These are phyloP conservation scores for Monosporascus sp. DNA, from an alignment of 2,329 filamentous ascomycete species.

Conservation along the genomic window DNA sequence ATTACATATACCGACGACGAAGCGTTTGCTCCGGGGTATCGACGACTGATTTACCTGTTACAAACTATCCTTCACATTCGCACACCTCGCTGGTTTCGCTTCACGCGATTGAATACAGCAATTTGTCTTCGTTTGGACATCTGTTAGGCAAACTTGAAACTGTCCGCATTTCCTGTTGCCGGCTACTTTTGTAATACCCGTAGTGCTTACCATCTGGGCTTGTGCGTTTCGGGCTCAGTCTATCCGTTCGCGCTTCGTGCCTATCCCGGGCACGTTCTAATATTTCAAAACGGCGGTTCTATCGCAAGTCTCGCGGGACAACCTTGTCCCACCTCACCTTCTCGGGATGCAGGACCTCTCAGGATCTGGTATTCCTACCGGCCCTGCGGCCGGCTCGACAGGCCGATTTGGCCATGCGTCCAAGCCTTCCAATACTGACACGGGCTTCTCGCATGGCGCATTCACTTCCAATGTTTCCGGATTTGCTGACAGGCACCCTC, in stretches of 20 bases:
- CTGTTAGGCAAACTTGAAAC: slow-evolving; percentile 21
- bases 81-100: slow-evolving; percentile 18
- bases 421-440: slow-evolving; percentile 78
- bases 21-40: slow-evolving; percentile 15
- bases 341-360: slow-evolving; percentile 90
- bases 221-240: slow-evolving; percentile 20
- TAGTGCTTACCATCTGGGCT: slow-evolving; percentile 21
- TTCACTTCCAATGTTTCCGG: slow-evolving; percentile 82
- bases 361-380: slow-evolving; percentile 54
- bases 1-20: slow-evolving; percentile 6
- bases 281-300: slow-evolving; percentile 75
- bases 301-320: slow-evolving; percentile 75
- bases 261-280: slow-evolving; percentile 49
- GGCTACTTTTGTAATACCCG: slow-evolving; percentile 27
- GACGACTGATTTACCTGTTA: slow-evolving; percentile 14
- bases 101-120: slow-evolving; percentile 21
- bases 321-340: slow-evolving; percentile 78
- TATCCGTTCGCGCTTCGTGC: slow-evolving; percentile 29
- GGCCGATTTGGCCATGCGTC: slow-evolving; percentile 68
- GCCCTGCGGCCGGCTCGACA: slow-evolving; percentile 47
- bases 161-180: slow-evolving; percentile 18
- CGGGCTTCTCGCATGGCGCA: slow-evolving; percentile 87
- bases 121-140: slow-evolving; percentile 19
- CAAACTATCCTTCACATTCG: slow-evolving; percentile 22
- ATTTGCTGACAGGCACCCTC: slow-evolving; percentile 81